Evolutionary conservation across 208 protist genomes (phyloP).

Genomic region (Wallacemonas collosoma): DNA sequence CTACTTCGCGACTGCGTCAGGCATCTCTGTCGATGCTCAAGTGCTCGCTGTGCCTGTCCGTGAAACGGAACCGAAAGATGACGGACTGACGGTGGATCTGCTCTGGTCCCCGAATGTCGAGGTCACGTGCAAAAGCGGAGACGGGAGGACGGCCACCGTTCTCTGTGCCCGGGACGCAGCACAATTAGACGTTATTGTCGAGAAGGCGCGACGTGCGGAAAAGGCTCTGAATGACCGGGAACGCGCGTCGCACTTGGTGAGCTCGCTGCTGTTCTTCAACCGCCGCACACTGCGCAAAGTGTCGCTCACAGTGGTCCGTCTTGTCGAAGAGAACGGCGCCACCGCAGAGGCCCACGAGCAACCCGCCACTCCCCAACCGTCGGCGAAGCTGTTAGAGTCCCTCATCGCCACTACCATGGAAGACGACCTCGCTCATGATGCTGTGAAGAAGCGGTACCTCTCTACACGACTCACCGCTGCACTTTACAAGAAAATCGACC

Average conservation of each 20-base stretch:
- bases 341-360: background rate
- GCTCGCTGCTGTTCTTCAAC: conserved; percentile 10
- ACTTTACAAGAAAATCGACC: conserved; percentile 3
- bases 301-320: conserved; percentile 6
- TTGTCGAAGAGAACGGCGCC: background rate
- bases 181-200: conserved; percentile 10
- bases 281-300: conserved; percentile 10
- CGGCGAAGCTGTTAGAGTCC: background rate
- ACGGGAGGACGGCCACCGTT: background rate
- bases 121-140: background rate
- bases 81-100: conserved; percentile 14
- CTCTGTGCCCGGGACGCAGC: conserved; percentile 10
- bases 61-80: conserved; percentile 11
- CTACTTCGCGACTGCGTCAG: conserved; percentile 16
- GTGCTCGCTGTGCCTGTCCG: conserved; percentile 20
- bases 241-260: conserved; percentile 1
- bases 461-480: conserved; percentile 9
- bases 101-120: conserved; percentile 8
- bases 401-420: background rate
- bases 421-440: background rate
- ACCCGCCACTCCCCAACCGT: background rate
- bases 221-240: background rate
- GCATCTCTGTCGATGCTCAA: conserved; percentile 24
- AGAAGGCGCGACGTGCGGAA: background rate
- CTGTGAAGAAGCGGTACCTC: background rate